Evolutionary conservation across 495 filamentous ascomycete species (phyloP), one percentile per base, ranked within the genome.

Genomic region (Daldinia caldariorum): DNA sequence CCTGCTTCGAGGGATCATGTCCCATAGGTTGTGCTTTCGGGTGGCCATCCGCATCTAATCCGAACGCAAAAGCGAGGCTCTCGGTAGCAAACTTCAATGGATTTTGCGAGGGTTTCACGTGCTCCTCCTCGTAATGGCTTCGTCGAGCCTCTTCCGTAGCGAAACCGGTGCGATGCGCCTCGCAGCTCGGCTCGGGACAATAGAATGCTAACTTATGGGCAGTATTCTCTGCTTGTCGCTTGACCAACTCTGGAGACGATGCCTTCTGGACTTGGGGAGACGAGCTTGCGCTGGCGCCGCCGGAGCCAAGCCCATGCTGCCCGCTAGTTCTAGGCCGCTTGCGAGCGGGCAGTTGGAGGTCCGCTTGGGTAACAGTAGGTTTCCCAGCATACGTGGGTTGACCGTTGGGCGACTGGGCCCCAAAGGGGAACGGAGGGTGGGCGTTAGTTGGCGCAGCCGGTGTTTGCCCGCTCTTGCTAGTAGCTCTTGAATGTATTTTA

Each of bases 361-460:
- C 84, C 4, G 81, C 79, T 39, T 81, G 78, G 6, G 83, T 86
- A 5, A 88, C 59, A 22, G 78, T 69, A 14, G 79, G 73, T 43
- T 83, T 79, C 41, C 73, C 75, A 41, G 81, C 75, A 64, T 89
- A 89, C 0, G 78, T 79, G 5, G 92, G 91, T 22, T 89, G 83
- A 5, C 91, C 91, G 50, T 90, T 84, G 16, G 92, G 92, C 35
- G 92, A 92, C 43, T 90, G 86, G 7, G 85, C 84, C 20, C 88
- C 89, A 65, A 94, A 85, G 47, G 84, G 84, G 74, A 91, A 92
- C 0, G 89, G 87, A 39, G 89, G 83, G 45, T 90, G 86, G 0
- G 88, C 76, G 0, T 87, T 83, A 0, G 86, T 91, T n/a, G 90
- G 89, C 5, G 90, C 87, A 57, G 88, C 83, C 0, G 83, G 83